phyloP scores from a whole-genome alignment of 441 rosid species.

The Adansonia madagascariensis region DNA sequence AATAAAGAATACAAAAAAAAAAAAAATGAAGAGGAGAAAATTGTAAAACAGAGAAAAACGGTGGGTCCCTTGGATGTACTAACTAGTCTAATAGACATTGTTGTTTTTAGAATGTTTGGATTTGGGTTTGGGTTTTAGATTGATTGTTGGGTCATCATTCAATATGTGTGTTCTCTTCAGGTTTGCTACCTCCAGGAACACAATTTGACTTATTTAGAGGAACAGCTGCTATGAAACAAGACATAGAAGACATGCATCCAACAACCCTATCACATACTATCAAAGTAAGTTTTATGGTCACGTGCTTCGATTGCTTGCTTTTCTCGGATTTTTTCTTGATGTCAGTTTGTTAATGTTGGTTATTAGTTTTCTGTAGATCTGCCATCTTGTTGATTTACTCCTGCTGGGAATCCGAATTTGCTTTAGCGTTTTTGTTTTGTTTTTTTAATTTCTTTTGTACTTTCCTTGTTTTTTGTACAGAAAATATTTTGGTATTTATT shows the following conservation, averaged over 20 bases:
- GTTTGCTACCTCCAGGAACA: slow-evolving; percentile 97
- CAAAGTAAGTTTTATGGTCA: slow-evolving; percentile 51
- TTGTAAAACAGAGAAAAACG: not conserved
- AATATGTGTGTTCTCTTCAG: slow-evolving; percentile 40
- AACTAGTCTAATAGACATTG: not conserved
- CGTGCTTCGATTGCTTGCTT: not conserved
- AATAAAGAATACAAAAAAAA: not conserved
- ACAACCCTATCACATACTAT: slow-evolving; percentile 82
- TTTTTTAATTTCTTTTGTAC: not conserved
- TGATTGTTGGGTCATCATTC: slow-evolving; percentile 3
- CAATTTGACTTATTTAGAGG: slow-evolving; percentile 99
- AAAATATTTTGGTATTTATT: not conserved
- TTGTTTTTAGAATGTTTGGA: slow-evolving; percentile 13
- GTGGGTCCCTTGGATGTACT: not conserved
- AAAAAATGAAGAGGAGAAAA: not conserved
- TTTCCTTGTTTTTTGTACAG: not conserved
- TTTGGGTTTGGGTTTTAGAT: not conserved
- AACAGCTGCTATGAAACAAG: slow-evolving; percentile 99
- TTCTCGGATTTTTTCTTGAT: not conserved
- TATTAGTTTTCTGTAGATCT: not conserved
- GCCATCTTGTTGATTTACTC: not conserved
- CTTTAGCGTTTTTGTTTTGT: not conserved
- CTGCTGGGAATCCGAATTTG: not conserved
- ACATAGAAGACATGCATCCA: slow-evolving; percentile 93
- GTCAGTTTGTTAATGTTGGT: not conserved